phyloP scores from a whole-genome alignment of 2,329 filamentous ascomycete genomes.

The Plectosphaerella plurivora region DNA sequence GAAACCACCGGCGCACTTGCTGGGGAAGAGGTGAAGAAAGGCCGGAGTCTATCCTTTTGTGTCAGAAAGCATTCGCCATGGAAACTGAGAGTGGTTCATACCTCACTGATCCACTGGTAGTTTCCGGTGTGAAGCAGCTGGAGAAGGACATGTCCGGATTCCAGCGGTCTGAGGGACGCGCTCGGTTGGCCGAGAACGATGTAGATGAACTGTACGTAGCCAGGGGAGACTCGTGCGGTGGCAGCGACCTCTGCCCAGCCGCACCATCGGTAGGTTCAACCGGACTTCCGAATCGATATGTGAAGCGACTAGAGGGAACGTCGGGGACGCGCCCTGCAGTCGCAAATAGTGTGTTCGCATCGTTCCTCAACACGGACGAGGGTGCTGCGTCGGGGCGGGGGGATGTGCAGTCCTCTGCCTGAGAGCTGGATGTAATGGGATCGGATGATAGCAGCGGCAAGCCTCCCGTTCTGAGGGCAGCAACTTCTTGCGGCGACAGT shows the following conservation, averaged over 20 bases:
- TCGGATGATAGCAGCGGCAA: slow-evolving; percentile 49
- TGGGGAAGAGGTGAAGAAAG: slow-evolving; percentile 32
- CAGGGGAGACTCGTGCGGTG: too few relatives aligned
- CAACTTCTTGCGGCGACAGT: slow-evolving; percentile 72
- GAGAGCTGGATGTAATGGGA: slow-evolving; percentile 22
- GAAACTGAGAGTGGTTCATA: slow-evolving; percentile 21
- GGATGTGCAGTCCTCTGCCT: not conserved
- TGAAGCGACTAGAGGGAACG: too few relatives aligned
- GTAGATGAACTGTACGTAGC: too few relatives aligned
- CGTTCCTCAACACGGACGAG: too few relatives aligned
- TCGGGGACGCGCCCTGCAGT: too few relatives aligned
- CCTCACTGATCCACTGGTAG: slow-evolving; percentile 39
- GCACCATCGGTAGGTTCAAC: too few relatives aligned
- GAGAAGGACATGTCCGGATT: slow-evolving; percentile 48
- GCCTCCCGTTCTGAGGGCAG: slow-evolving; percentile 51
- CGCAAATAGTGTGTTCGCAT: too few relatives aligned
- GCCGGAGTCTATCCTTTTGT: slow-evolving; percentile 29
- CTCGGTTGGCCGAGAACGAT: too few relatives aligned
- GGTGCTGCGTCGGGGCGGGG: not conserved
- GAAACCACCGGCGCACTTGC: slow-evolving; percentile 26
- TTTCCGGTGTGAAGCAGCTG: slow-evolving; percentile 32
- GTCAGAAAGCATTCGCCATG: not conserved
- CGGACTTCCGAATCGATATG: too few relatives aligned
- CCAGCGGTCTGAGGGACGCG: slow-evolving; percentile 44
- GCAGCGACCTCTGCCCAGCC: too few relatives aligned